A percentile compares a stretch with the other conserved stretches of the same genome.
Evolutionary conservation across 2,329 filamentous ascomycete species (phyloP).

Genomic region (Fusarium nurragi): DNA sequence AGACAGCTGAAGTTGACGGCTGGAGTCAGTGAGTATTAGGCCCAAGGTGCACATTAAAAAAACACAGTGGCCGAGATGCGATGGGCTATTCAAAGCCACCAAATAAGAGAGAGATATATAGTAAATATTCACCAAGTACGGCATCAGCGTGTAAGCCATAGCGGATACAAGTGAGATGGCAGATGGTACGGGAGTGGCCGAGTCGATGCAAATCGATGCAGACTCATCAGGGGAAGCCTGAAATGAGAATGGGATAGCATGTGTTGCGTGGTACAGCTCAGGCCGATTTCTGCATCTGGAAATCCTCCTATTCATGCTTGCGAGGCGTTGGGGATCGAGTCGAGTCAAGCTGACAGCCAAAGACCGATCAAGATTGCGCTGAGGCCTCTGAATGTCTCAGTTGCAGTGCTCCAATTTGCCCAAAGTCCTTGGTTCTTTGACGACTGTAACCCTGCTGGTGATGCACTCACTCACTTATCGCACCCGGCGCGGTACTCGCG

Average conservation of each 20-base stretch:
- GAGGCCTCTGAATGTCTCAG: slow-evolving; percentile 38
- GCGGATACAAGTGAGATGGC: slow-evolving; percentile 21
- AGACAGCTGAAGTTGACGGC: slow-evolving; percentile 1
- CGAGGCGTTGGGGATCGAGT: background rate
- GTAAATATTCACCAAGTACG: slow-evolving; percentile 10
- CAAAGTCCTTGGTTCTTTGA: slow-evolving; percentile 15
- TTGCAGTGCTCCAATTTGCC: slow-evolving; percentile 37
- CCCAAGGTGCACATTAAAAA: slow-evolving; percentile 27
- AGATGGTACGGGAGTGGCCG: slow-evolving; percentile 39
- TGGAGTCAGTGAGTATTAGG: slow-evolving; percentile 21
- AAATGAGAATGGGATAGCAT: slow-evolving; percentile 6
- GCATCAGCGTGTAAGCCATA: slow-evolving; percentile 30
- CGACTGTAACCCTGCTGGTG: slow-evolving; percentile 21
- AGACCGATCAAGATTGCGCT: slow-evolving; percentile 22
- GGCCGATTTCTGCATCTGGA: slow-evolving; percentile 34
- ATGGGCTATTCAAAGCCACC: slow-evolving; percentile 10
- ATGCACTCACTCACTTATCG: slow-evolving; percentile 15
- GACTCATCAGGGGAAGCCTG: slow-evolving; percentile 24
- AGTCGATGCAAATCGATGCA: slow-evolving; percentile 34
- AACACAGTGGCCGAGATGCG: slow-evolving; percentile 2
- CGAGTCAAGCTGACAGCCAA: slow-evolving; percentile 19
- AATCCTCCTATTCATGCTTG: slow-evolving; percentile 26
- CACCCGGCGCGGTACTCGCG: background rate
- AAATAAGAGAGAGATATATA: background rate
- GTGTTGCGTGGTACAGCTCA: slow-evolving; percentile 39